phyloP scores from a whole-genome alignment of 2,329 filamentous ascomycete species.

The Penicillium sp. region DNA sequence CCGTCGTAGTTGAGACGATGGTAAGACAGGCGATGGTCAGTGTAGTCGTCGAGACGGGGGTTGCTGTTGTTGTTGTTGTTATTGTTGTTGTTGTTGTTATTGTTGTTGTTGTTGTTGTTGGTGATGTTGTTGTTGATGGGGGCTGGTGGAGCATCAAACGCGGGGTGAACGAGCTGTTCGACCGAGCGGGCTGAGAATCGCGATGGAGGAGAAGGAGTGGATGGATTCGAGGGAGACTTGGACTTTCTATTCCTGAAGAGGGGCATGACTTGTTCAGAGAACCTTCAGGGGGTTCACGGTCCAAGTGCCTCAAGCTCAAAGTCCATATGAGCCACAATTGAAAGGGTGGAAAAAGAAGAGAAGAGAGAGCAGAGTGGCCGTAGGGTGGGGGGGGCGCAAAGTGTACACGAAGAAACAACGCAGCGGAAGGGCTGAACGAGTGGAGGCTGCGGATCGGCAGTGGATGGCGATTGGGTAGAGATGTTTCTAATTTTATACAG shows the following conservation, averaged over 20 bases:
- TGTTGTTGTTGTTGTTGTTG: slow-evolving; percentile 16
- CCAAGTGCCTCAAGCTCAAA: not conserved
- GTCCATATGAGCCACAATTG: not conserved
- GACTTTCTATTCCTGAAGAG: slow-evolving; percentile 30
- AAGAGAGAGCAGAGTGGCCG: not conserved
- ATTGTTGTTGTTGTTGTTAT: slow-evolving; percentile 9
- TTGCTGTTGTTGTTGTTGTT: slow-evolving; percentile 13
- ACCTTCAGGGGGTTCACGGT: not conserved
- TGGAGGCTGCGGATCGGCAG: not conserved
- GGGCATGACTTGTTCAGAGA: slow-evolving; percentile 23
- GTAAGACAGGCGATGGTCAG: slow-evolving; percentile 3
- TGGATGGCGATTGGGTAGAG: not conserved
- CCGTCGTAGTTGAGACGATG: slow-evolving; percentile 15
- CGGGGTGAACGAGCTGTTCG: slow-evolving; percentile 24
- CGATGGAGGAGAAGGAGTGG: slow-evolving; percentile 13
- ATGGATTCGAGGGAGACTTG: slow-evolving; percentile 20
- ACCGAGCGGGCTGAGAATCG: slow-evolving; percentile 21
- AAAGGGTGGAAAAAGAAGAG: not conserved
- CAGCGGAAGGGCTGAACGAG: not conserved
- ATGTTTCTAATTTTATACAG: not conserved
- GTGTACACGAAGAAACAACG: not conserved
- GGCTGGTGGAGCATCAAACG: slow-evolving; percentile 20
- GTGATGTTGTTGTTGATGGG: slow-evolving; percentile 13
- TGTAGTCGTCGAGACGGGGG: slow-evolving; percentile 9
- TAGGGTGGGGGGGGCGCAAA: not conserved